Evolutionary conservation across 345 rosid genomes (phyloP), one percentile per base, ranked within the genome.

Genomic region (Hibiscus tridactylites): DNA sequence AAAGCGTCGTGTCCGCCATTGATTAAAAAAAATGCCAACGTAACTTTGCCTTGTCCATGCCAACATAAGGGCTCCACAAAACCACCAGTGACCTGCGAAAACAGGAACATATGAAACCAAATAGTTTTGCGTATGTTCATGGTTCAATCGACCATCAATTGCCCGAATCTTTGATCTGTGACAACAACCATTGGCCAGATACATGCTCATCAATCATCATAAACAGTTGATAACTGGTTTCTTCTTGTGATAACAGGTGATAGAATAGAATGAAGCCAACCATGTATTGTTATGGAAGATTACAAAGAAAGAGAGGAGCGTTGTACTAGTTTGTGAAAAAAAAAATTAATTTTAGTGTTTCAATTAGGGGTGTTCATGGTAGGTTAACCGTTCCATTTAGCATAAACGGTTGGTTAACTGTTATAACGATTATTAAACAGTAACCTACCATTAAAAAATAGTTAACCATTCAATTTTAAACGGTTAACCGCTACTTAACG

Each of bases 1-100:
- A 19, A 65, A 65, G 35, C 33, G 2, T 21, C 19, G 10, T 65
- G 70, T 65, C 70, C 52, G 12, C 35, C 53, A 42, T 42, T 19
- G 69, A 29, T 9, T 8, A 24, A 26, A 24, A 24, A 13, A 8
- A 7, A 26, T 13, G 3, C 21, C 8, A 15, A 67, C 42, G 71
- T 67, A 28, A 28, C 9, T 28, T 67, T 28, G 44, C 42, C 26
- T 28, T 49, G 58, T 67, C 44, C 59, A n/a, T 28, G 35, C 26
- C 71, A 28, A 50, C 71, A 50, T 10, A 67, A 67, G 71, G 70
- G 56, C 37, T 66, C 70, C 70, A 47, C 54, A 65, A 46, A 44
- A 13, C 50, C 11, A 65, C 11, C 11, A 7, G 1, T 47, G n/a
- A 46, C 39, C 21, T 66, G 57, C 57, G 16, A 47, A 24, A 64